Conservation (phyloP, 2,329 filamentous ascomycete genomes). For the Orbilia blumenaviensis region DNA sequence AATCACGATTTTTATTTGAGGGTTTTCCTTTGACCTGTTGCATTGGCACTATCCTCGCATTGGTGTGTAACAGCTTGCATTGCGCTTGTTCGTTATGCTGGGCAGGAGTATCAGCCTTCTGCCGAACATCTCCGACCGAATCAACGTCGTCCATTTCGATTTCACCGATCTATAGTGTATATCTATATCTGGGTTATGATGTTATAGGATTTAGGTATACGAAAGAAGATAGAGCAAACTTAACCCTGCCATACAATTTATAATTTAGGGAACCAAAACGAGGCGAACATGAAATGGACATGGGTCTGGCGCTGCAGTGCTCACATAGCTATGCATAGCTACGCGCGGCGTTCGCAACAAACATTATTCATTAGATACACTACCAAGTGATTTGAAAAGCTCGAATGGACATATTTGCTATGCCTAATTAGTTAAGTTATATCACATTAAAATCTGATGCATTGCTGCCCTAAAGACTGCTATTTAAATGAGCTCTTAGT, state of each 20-base stretch:
- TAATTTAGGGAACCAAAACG: too few relatives aligned
- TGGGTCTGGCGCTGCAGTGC: not conserved
- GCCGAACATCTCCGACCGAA: constrained; percentile 15
- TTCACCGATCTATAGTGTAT: not conserved
- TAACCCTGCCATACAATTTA: not conserved
- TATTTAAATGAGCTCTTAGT: not conserved
- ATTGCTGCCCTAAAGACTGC: constrained; percentile 15
- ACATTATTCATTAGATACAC: too few relatives aligned
- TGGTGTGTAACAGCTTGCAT: not conserved
- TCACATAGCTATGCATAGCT: too few relatives aligned
- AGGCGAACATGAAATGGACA: constrained; percentile 4
- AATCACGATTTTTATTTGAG: not conserved
- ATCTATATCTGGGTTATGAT: not conserved
- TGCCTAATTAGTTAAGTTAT: too few relatives aligned
- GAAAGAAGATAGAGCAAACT: not conserved
- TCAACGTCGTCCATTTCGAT: not conserved
- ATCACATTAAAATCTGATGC: not conserved
- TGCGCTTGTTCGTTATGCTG: too few relatives aligned
- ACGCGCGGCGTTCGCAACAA: too few relatives aligned
- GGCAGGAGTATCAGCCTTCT: not conserved
- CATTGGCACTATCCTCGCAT: not conserved
- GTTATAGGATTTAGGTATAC: not conserved
- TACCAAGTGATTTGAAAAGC: too few relatives aligned
- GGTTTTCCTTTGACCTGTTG: not conserved
- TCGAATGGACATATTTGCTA: too few relatives aligned